These are phyloP conservation scores for Cyclotella baltica DNA, from an alignment of 108 stramenopile genomes.

Conservation along the genomic window DNA sequence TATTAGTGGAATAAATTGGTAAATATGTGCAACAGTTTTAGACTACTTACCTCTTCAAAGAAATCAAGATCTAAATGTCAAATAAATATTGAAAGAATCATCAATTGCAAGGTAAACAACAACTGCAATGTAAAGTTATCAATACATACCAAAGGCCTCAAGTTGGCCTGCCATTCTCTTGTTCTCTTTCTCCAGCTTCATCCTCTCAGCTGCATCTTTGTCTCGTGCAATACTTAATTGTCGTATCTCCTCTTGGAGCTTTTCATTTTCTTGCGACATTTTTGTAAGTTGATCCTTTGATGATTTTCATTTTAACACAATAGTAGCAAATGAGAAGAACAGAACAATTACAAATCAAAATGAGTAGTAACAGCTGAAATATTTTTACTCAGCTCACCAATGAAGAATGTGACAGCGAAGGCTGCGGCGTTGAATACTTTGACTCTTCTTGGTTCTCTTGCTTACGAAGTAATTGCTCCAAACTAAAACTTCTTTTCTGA, in stretches of 20 bases:
- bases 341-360: neutral
- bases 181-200: constrained; percentile 20
- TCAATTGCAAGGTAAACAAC: neutral
- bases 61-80: constrained; percentile 33
- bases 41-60: constrained; percentile 39
- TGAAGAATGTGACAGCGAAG: neutral
- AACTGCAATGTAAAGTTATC: too few relatives aligned
- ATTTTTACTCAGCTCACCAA: neutral
- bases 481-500: constrained; percentile 14
- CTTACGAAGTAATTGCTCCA: constrained; percentile 27
- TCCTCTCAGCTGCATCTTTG: neutral
- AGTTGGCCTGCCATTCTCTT: constrained; percentile 18
- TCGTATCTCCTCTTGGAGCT: neutral
- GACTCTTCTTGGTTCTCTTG: constrained; percentile 3
- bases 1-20: neutral
- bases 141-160: constrained; percentile 26
- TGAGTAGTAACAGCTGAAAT: neutral
- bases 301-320: neutral
- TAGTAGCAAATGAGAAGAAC: neutral
- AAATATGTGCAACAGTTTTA: neutral
- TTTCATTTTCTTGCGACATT: neutral
- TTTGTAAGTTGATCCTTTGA: neutral
- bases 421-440: neutral
- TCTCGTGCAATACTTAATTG: neutral
- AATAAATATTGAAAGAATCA: neutral